Evolutionary conservation across 495 filamentous ascomycete genomes (phyloP), one percentile per base, ranked within the genome.

Genomic region (Penicillium waksmanii): DNA sequence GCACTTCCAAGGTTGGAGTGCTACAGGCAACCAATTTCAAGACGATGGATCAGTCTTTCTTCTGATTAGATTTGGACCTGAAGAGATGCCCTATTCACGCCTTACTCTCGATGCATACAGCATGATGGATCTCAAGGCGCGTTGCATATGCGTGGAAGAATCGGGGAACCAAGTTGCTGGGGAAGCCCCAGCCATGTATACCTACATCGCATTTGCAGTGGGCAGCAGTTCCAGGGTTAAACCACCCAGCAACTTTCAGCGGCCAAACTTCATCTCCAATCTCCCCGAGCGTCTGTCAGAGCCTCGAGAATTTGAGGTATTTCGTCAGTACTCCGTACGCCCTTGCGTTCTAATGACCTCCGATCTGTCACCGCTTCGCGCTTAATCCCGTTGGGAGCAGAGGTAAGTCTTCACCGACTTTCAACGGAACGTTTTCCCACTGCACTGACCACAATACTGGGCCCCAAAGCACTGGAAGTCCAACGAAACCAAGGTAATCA

Each of bases 401-500:
- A 38, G 36, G 36, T 2, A 13, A 38, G 15, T 13, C 36, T n/a
- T 38, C 36, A 38, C 36, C 36, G 36, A 38, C 36, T 38, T 38
- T 38, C 36, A n/a, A 44, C 6, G 42, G n/a, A 18, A 44, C 42
- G 17, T 44, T 44, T 44, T 18, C 15, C 15, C 7, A 17, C 15
- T 44, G 42, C 42, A 44, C 42, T 44, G 42, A 44, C 42, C 42
- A 44, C 42, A 44, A 44, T 9, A 5, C 42, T 44, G 17, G 42
- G 42, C 42, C 42, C 17, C 36, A 38, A n/a, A 13, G 36, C 12
- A 38, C 36, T 38, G 36, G 17, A 43, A 44, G 17, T n/a, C 42
- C n/a, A 18, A 6, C 42, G 17, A 44, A 12, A 44, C n/a, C n/a
- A 44, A 38, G 17, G 17, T 17, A 44, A 19, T 44, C 42, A 13